Evolutionary conservation across 768 basidiomycete species (phyloP).

Genomic region (Daedaleopsis nitida): DNA sequence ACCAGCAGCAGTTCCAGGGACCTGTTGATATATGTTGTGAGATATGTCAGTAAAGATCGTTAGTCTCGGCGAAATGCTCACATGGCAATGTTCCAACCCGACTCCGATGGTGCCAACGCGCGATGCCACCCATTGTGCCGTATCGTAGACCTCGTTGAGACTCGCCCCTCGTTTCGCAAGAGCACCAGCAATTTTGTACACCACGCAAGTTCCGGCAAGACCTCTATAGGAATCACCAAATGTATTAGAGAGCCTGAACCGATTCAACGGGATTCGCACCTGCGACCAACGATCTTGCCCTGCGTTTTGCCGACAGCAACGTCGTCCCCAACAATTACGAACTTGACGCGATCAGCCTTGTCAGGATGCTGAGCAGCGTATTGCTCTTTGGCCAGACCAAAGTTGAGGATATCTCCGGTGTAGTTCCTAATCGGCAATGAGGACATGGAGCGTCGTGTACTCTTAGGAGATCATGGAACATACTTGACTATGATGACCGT

Average conservation of each 20-base stretch:
- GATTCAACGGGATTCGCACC: slow-evolving; percentile 39
- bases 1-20: slow-evolving; percentile 71
- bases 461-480: neutral
- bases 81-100: slow-evolving; percentile 88
- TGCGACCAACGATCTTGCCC: slow-evolving; percentile 82
- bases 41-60: no score
- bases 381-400: slow-evolving; percentile 87
- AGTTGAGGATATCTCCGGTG: slow-evolving; percentile 89
- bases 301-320: slow-evolving; percentile 83
- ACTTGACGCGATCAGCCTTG: slow-evolving; percentile 66
- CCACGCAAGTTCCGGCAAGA: slow-evolving; percentile 77
- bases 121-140: slow-evolving; percentile 67
- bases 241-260: neutral
- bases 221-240: slow-evolving; percentile 48
- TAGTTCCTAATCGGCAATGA: slow-evolving; percentile 60
- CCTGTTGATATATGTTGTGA: slow-evolving; percentile 40
- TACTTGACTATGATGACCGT: slow-evolving; percentile 86
- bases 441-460: neutral
- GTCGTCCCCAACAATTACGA: slow-evolving; percentile 88
- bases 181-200: slow-evolving; percentile 92
- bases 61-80: slow-evolving; percentile 32
- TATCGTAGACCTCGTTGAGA: slow-evolving; percentile 66
- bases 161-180: slow-evolving; percentile 66
- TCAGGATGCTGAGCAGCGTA: slow-evolving; percentile 71
- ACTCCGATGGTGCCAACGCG: slow-evolving; percentile 82